Percentiles rank a stretch among this genome's conserved stretches.
Conservation (phyloP, 768 basidiomycete species). For the Panaeolus cyanescens region DNA sequence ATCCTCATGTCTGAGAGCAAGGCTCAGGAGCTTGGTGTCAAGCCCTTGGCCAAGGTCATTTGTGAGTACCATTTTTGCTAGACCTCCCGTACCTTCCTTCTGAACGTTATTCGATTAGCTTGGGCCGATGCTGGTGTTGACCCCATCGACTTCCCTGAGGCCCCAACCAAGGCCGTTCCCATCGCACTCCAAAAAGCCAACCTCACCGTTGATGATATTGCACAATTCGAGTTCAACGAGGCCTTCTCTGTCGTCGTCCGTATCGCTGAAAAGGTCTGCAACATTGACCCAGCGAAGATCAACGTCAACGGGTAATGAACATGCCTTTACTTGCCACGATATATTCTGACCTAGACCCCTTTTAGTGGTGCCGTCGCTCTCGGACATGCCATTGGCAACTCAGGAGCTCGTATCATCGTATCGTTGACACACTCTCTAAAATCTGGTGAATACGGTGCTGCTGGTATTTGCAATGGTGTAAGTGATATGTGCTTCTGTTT, state of each 20-base stretch:
- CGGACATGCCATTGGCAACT: constrained; percentile 96
- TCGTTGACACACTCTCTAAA: constrained; percentile 91
- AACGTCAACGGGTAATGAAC: constrained; percentile 82
- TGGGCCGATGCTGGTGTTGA: constrained; percentile 97
- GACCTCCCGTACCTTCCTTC: constrained; percentile 6
- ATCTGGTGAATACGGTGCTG: constrained; percentile 91
- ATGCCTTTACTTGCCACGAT: constrained; percentile 7
- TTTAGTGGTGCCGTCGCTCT: constrained; percentile 93
- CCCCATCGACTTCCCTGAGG: constrained; percentile 95
- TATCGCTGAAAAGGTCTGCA: constrained; percentile 86
- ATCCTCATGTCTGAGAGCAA: constrained; percentile 94
- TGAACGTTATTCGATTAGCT: constrained; percentile 46
- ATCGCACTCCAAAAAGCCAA: constrained; percentile 86
- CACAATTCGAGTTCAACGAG: constrained; percentile 96
- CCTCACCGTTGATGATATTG: constrained; percentile 79
- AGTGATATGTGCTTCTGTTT: constrained; percentile 33
- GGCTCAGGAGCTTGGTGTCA: constrained; percentile 87
- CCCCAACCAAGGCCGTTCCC: constrained; percentile 91
- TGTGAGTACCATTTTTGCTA: constrained; percentile 65
- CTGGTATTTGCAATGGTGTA: constrained; percentile 96
- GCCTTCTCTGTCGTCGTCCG: constrained; percentile 95
- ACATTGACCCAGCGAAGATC: constrained; percentile 84
- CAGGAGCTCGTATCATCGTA: constrained; percentile 92
- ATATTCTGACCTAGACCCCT: constrained; percentile 16
- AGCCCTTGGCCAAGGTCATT: constrained; percentile 91